Evolutionary conservation across 2,329 filamentous ascomycete species (phyloP), one percentile per base, ranked within the genome.

Genomic region (Tolypocladium ovalisporum): DNA sequence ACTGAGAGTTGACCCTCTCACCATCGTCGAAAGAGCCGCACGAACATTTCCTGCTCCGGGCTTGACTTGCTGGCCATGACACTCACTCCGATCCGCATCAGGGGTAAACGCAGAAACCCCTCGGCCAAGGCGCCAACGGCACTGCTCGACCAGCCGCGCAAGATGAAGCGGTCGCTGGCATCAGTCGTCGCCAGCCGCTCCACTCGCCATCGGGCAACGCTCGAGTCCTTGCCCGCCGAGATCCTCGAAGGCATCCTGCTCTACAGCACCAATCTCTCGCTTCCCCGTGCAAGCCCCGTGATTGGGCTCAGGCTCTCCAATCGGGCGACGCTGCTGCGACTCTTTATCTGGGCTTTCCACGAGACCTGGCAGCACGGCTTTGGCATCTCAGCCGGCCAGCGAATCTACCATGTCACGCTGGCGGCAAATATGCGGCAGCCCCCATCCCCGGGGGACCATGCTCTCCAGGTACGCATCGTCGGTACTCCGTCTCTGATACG

Each of bases 181-280:
- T 62, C 63, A n/a, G 67, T 72, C 47, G 61, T 71, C 24, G 64
- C 67, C 27, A 58, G 62, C 10, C 66, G 68, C 49, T 57, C 64
- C 17, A 57, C 61, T 15, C 66, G 66, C 27, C 62, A 56, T 32
- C 66, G 67, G 19, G 55, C 63, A 4, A 64, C 52, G 13, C 62
- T 74, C 27, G 67, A 73, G 54, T 63, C 63, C 35, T 67, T 84
- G 10, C 81, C 81, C 0, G 64, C 75, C 8, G 81, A 84, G 65
- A 70, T 84, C 29, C 72, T 84, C 15, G 79, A 83, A 63, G 70
- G 60, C 36, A 81, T 84, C 53, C 76, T 82, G 56, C 66, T 79
- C 60, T 67, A 77, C 55, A 81, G 79, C 54, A 65, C 68, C 59
- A 82, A 80, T 60, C 60, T 79, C 52, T 71, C 75, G 54, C 70